These are phyloP conservation scores for Phascolomyces articulosus DNA, from an alignment of 371 early-diverging fungal species.

Conservation along the genomic window DNA sequence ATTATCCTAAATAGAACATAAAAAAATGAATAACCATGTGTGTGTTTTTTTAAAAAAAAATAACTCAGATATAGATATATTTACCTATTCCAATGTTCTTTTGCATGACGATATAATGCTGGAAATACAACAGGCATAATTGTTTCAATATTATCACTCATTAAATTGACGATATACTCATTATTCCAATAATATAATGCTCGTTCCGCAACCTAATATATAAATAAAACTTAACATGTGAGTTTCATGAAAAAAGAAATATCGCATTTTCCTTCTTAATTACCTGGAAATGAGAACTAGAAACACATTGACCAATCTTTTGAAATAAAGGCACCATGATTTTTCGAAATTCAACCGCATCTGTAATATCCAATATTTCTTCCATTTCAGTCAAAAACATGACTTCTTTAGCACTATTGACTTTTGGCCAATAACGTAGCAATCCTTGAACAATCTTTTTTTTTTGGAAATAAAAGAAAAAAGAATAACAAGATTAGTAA, in stretches of 20 bases:
- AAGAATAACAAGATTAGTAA: not conserved
- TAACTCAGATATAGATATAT: too few species aligned
- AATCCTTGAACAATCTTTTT: constrained; percentile 86
- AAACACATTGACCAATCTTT: constrained; percentile 88
- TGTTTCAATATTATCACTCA: constrained; percentile 85
- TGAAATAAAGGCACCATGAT: constrained; percentile 90
- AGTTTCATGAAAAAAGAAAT: too few species aligned
- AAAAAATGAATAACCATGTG: not conserved
- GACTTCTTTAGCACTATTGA: constrained; percentile 96
- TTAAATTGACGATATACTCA: constrained; percentile 92
- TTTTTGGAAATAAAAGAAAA: too few species aligned
- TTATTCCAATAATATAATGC: constrained; percentile 98
- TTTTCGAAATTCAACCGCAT: constrained; percentile 85
- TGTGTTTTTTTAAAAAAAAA: not conserved
- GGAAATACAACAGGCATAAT: constrained; percentile 95
- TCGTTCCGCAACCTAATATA: constrained; percentile 87
- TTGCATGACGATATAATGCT: constrained; percentile 88
- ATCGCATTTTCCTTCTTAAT: not conserved
- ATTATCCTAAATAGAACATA: constrained; percentile 67
- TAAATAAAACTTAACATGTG: not conserved
- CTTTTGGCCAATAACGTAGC: constrained; percentile 96
- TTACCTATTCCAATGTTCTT: constrained; percentile 96
- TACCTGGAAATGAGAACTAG: constrained; percentile 96
- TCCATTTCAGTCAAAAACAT: constrained; percentile 98
- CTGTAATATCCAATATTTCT: constrained; percentile 93